phyloP scores from a whole-genome alignment of 2,329 filamentous ascomycete species.

The Ophiostoma montium region DNA sequence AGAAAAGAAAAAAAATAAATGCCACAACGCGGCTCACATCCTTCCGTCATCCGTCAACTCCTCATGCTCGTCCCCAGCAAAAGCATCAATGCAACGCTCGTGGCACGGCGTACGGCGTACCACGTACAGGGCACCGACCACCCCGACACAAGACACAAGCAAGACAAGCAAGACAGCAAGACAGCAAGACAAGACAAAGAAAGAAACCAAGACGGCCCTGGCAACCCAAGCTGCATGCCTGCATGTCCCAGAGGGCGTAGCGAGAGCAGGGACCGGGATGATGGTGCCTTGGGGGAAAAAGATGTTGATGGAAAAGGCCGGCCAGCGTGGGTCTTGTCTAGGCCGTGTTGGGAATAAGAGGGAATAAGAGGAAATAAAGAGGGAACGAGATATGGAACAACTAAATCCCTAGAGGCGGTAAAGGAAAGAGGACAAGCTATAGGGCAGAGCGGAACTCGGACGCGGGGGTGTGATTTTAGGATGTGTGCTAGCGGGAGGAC shows the following conservation, averaged over 20 bases:
- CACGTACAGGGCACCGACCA: too few relatives aligned
- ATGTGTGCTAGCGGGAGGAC: too few relatives aligned
- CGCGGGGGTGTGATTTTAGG: not conserved
- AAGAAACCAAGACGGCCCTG: not conserved
- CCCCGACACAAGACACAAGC: not conserved
- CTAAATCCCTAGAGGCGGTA: not conserved
- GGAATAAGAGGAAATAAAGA: not conserved
- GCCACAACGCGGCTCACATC: not conserved
- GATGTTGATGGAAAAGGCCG: not conserved
- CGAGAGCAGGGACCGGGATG: slow-evolving; percentile 1
- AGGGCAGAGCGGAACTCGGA: not conserved
- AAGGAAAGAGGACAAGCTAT: too few relatives aligned
- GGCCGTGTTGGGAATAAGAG: not conserved
- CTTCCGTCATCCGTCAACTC: not conserved
- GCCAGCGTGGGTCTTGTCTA: not conserved
- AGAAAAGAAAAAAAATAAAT: not conserved
- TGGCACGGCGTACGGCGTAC: not conserved
- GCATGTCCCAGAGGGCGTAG: slow-evolving; percentile 7
- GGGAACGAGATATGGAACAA: not conserved
- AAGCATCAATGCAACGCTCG: not conserved
- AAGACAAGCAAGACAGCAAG: not conserved
- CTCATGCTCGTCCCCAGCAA: too few relatives aligned
- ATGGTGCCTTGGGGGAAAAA: not conserved
- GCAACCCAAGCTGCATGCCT: not conserved
- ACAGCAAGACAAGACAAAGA: not conserved